Base-by-base conservation (phyloP, 768 basidiomycete genomes). In the Nidula microcarpa region DNA sequence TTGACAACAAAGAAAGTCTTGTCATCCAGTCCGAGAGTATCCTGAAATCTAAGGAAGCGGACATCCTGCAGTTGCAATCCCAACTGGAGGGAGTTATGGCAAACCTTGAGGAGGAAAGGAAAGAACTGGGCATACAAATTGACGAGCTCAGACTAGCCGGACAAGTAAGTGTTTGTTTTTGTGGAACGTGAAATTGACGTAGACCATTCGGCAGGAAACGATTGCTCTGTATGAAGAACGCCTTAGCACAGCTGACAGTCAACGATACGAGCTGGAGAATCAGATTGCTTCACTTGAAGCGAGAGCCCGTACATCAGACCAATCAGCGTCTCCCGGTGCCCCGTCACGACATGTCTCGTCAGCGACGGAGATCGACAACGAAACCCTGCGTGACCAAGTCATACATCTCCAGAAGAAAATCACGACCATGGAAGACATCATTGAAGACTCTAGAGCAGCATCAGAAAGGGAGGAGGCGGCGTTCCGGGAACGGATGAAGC, bases 181-280 rank as follows among this genome's bases (percentile, higher is more conserved):
- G 4, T 41, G 11, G 37, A 41, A 23, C 23, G 23, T 23, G 23
- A 23, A 23, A 23, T 23, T 23, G 23, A 23, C 23, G 23, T 23
- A 23, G 23, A 23, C 23, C 23, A 23, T 23, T 23, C 10, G 41
- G 1, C 62, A 94, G 91, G 92, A 94, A 83, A 93, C 94, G 0
- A 97, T 97, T 54, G 91, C 91, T 16, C 77, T 97, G 9, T 98
- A 98, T 63, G 96, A 99, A 71, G 92, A 94, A 63, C 84, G 87
- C 36, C 74, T 96, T 5, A 87, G 82, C 53, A 76, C 76, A 1
- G 79, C 84, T 17, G 89, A 94, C 60, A 74, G 74, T 11, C 79
- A 81, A 57, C 81, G 87, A 44, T 91, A 91, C 60, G 92, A 95
- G 59, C 74, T 89, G 55, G 91, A 95, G 61, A 79, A 83, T 46